phyloP scores from a whole-genome alignment of 2,329 filamentous ascomycete species.

The Nemania sp. region DNA sequence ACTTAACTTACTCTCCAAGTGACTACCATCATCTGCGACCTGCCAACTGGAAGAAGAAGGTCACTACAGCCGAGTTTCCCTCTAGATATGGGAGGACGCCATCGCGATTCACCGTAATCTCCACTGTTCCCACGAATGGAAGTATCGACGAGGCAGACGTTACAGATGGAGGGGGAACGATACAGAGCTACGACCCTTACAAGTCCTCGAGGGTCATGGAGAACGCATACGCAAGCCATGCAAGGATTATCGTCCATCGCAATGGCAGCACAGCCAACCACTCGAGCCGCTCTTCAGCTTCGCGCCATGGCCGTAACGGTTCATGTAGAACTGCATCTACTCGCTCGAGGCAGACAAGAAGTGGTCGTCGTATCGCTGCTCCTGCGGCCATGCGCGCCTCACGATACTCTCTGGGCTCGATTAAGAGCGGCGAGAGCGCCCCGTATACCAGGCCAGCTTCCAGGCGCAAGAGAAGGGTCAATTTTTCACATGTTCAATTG shows the following conservation, averaged over 20 bases:
- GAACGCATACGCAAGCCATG: slow-evolving; percentile 59
- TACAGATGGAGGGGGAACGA: slow-evolving; percentile 47
- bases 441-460: slow-evolving; percentile 49
- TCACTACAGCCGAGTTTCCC: slow-evolving; percentile 65
- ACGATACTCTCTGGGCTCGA: slow-evolving; percentile 53
- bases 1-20: slow-evolving; percentile 82
- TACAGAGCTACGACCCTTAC: slow-evolving; percentile 82
- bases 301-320: slow-evolving; percentile 43
- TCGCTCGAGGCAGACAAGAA: slow-evolving; percentile 30
- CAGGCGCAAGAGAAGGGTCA: slow-evolving; percentile 57
- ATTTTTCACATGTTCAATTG: slow-evolving; percentile 57
- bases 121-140: slow-evolving; percentile 57
- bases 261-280: slow-evolving; percentile 43
- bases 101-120: slow-evolving; percentile 69
- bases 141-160: slow-evolving; percentile 47
- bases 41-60: slow-evolving; percentile 60
- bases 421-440: slow-evolving; percentile 52
- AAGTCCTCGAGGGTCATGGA: slow-evolving; percentile 65
- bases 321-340: slow-evolving; percentile 43
- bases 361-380: slow-evolving; percentile 37
- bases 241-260: slow-evolving; percentile 72
- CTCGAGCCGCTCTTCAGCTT: slow-evolving; percentile 35
- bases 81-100: slow-evolving; percentile 55
- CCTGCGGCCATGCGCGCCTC: slow-evolving; percentile 42
- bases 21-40: slow-evolving; percentile 84